These are phyloP conservation scores for Citeromyces siamensis DNA, from an alignment of 1,139 yeast species.

Conservation along the genomic window DNA sequence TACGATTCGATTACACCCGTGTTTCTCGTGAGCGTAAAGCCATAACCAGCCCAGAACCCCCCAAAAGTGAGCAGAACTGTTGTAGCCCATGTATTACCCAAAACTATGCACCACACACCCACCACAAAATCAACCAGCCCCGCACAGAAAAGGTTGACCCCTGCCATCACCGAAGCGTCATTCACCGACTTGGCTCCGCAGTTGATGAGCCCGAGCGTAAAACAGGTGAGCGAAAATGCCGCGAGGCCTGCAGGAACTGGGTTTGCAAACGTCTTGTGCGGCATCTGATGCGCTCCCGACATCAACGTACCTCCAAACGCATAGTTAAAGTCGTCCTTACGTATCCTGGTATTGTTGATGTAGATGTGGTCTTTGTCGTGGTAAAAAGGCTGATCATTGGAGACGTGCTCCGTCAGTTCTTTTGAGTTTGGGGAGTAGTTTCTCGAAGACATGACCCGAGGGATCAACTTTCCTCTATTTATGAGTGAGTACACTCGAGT, in stretches of 20 bases:
- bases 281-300: conserved; percentile 14
- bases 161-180: conserved; percentile 24
- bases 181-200: conserved; percentile 24
- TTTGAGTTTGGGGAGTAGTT: background rate
- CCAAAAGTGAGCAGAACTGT: conserved; percentile 50
- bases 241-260: conserved; percentile 24
- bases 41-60: conserved; percentile 63
- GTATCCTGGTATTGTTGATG: conserved; percentile 18
- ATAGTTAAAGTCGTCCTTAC: conserved; percentile 17
- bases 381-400: conserved; percentile 9
- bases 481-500: background rate
- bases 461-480: background rate
- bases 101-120: conserved; percentile 27
- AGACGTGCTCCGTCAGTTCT: background rate
- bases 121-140: conserved; percentile 34
- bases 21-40: conserved; percentile 12
- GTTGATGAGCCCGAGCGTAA: conserved; percentile 19
- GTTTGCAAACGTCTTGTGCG: conserved; percentile 17
- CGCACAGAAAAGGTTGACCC: conserved; percentile 31
- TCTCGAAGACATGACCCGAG: background rate
- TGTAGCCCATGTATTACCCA: conserved; percentile 32
- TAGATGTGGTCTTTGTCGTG: conserved; percentile 18
- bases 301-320: conserved; percentile 22
- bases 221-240: conserved; percentile 18
- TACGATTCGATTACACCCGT: conserved; percentile 44